Percentiles rank a stretch among this genome's conserved stretches.
phyloP scores from a whole-genome alignment of 2,329 filamentous ascomycete species.

The Aspergillus fischeri region DNA sequence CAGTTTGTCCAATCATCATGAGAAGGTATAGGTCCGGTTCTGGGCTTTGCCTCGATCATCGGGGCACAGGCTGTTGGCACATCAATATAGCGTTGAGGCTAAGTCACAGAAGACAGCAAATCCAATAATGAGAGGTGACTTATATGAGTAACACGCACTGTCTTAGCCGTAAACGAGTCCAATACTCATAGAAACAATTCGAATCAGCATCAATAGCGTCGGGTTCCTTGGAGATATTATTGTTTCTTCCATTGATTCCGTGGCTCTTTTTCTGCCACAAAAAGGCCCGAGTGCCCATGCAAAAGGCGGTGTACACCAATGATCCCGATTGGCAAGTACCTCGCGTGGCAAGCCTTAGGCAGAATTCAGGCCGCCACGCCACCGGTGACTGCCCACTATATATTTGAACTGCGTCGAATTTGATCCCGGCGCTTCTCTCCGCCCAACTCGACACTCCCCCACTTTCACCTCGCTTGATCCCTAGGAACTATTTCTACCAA shows the following conservation, averaged over 20 bases:
- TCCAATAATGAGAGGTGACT: background rate
- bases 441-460: slow-evolving; percentile 13
- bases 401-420: slow-evolving; percentile 19
- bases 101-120: background rate
- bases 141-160: background rate
- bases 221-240: background rate
- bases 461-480: slow-evolving; percentile 14
- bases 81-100: background rate
- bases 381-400: slow-evolving; percentile 14
- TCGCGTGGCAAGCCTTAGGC: slow-evolving; percentile 23
- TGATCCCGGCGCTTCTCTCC: slow-evolving; percentile 17
- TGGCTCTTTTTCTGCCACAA: slow-evolving; percentile 7
- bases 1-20: background rate
- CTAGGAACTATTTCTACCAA: slow-evolving; percentile 10
- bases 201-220: background rate
- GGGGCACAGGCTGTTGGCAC: background rate
- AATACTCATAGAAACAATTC: background rate
- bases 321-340: slow-evolving; percentile 7
- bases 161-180: background rate
- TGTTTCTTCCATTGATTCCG: background rate
- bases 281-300: background rate
- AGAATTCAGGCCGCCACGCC: slow-evolving; percentile 23
- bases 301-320: slow-evolving; percentile 9
- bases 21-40: background rate
- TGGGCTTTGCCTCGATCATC: background rate